Evolutionary conservation across 306 rosid genomes (phyloP).

Genomic region (Mucuna pruriens): DNA sequence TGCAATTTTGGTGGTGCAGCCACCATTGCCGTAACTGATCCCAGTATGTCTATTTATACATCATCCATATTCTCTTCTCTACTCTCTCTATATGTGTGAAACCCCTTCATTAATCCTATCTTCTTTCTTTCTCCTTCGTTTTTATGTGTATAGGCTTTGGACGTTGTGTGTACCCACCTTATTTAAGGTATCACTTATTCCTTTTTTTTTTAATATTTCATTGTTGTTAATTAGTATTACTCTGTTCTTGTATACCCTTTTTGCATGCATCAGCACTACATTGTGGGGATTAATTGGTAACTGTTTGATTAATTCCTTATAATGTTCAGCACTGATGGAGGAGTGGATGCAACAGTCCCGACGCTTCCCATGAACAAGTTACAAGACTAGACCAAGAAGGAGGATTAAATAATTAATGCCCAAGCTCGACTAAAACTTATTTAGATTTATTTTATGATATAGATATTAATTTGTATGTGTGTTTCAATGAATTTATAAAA

Average conservation of each 20-base stretch:
- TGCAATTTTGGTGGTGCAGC: conserved; percentile 68
- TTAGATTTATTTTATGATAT: too few relatives aligned
- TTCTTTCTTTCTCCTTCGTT: neutral
- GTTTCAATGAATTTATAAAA: too few relatives aligned
- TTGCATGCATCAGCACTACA: too few relatives aligned
- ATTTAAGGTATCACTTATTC: conserved; percentile 49
- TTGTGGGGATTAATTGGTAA: too few relatives aligned
- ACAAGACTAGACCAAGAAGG: neutral
- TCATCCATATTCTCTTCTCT: neutral
- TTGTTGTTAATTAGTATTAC: too few relatives aligned
- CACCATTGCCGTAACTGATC: conserved; percentile 75
- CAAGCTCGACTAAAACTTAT: too few relatives aligned
- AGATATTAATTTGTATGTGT: too few relatives aligned
- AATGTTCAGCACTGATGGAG: neutral
- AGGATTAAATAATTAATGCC: too few relatives aligned
- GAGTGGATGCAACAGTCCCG: neutral
- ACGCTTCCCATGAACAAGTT: neutral
- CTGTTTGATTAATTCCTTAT: neutral
- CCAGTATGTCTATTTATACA: conserved; percentile 49
- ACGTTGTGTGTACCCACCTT: conserved; percentile 71
- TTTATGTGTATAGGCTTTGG: conserved; percentile 66
- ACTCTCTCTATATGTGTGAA: neutral
- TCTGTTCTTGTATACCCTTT: too few relatives aligned
- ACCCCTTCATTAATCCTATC: neutral
- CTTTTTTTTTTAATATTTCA: too few relatives aligned